Evolutionary conservation across 2,329 filamentous ascomycete genomes (phyloP).

Genomic region (Aureobasidium lini): DNA sequence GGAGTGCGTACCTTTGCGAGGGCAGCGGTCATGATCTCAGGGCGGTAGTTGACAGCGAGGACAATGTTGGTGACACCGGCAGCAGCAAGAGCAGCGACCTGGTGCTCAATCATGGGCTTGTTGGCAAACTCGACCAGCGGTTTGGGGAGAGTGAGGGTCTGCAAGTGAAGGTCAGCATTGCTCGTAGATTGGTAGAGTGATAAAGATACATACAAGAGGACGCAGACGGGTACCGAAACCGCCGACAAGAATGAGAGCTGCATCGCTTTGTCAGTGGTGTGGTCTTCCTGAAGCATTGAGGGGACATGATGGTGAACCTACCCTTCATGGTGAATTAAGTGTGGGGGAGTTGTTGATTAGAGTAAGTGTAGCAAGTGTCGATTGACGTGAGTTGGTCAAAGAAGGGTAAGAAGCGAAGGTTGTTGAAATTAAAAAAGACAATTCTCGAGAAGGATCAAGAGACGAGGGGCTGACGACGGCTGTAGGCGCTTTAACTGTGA

Average conservation of each 20-base stretch:
- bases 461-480: constrained; percentile 7
- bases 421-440: constrained; percentile 1
- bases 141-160: constrained; percentile 96
- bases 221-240: constrained; percentile 97
- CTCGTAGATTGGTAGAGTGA: neutral
- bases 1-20: constrained; percentile 63
- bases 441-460: neutral
- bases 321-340: constrained; percentile 13
- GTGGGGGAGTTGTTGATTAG: neutral
- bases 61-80: constrained; percentile 97
- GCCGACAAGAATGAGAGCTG: constrained; percentile 97
- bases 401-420: neutral
- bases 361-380: neutral
- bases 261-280: constrained; percentile 17
- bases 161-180: neutral
- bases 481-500: neutral
- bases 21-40: constrained; percentile 93
- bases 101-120: constrained; percentile 98
- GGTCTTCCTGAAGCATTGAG: neutral
- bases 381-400: neutral
- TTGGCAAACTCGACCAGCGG: constrained; percentile 97
- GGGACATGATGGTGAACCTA: neutral
- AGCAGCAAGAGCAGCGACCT: constrained; percentile 88
- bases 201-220: constrained; percentile 61
- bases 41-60: constrained; percentile 95